Evolutionary conservation across 106 monocot species (phyloP), one percentile per base, ranked within the genome.

Genomic region (Vanilla planifolia): DNA sequence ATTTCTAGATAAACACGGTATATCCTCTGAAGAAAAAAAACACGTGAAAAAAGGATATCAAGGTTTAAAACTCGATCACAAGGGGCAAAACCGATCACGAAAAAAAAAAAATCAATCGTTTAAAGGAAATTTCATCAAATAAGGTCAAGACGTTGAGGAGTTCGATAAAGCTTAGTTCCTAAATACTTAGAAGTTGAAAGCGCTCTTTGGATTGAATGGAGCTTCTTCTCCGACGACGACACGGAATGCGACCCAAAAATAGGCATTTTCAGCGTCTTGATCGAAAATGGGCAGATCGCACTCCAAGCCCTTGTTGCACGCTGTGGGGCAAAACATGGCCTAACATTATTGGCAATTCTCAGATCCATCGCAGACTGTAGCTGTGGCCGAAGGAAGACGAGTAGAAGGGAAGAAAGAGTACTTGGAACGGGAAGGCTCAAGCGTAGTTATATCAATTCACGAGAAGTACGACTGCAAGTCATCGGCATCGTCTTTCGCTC

Each of bases 161-260:
- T 16, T 29, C 29, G 29, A 32, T 11, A 7, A 53, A 5, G 53
- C 53, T 29, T 16, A 30, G 1, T 14, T 53, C 53, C 32, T 30
- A 25, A 4, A 57, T 35, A 57, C 57, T 35, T 57, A 15, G 57
- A 57, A 57, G 20, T 9, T 3, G 57, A 35, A 35, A 57, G 33
- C 20, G 57, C 57, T 34, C 57, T 57, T 57, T 57, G 35, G 57
- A 57, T 57, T 33, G 57, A 57, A 57, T 9, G 57, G 57, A 57
- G 33, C 35, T 57, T 57, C 0, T 35, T 57, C 57, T 57, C 35
- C 57, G 20, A 35, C 33, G 57, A 21, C 11, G 20, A 3, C 33
- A 35, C 34, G n/a, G 20, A 19, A 57, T 34, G 13, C 35, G 35
- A 21, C 57, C 57, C 57, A 35, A 35, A 57, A 15, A 0, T 17